Evolutionary conservation across 2,329 filamentous ascomycete genomes (phyloP), one percentile per base, ranked within the genome.

Genomic region (Podosphaera leucotricha): DNA sequence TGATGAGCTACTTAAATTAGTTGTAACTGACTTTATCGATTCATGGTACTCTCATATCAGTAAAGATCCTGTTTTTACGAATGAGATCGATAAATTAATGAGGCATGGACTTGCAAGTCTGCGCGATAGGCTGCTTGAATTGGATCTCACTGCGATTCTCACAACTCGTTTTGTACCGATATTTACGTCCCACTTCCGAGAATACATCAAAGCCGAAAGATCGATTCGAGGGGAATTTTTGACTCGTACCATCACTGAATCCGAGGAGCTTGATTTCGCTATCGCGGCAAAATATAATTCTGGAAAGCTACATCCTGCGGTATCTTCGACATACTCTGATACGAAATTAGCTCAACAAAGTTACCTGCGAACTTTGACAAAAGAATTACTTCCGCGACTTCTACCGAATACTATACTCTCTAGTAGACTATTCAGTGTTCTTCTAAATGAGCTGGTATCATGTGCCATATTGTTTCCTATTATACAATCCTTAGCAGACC

Each of bases 281-380:
- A 92, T 98, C 60, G 90, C 90, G n/a, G 78, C 74, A 36, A 94
- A 92, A 61, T 98, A 90, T 61, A 78, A 72, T 44, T 80, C 92
- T 58, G 87, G 87, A 21, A 83, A 80, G 49, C 66, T 98, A 46
- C 92, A 98, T 57, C 71, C 82, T 3, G 90, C 90, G 4, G 86
- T 82, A 4, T 80, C 78, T 13, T 63, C 93, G 53, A 75, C 80
- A 26, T 85, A 83, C 55, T 80, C 84, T 1, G 86, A 94, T 55
- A 81, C 77, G 47, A 90, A 84, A 59, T 66, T 77, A 42, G 72
- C 82, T 21, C 84, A 94, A 61, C 87, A 95, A 62, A 81, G 87
- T 50, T 82, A 98, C 59, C 61, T 98, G 44, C 76, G 92, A 38
- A 73, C 75, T 46, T 64, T 86, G n/a, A 68, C 83, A 6, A 68